phyloP scores from a whole-genome alignment of 2,329 filamentous ascomycete species.

The Penicillium crustosum region DNA sequence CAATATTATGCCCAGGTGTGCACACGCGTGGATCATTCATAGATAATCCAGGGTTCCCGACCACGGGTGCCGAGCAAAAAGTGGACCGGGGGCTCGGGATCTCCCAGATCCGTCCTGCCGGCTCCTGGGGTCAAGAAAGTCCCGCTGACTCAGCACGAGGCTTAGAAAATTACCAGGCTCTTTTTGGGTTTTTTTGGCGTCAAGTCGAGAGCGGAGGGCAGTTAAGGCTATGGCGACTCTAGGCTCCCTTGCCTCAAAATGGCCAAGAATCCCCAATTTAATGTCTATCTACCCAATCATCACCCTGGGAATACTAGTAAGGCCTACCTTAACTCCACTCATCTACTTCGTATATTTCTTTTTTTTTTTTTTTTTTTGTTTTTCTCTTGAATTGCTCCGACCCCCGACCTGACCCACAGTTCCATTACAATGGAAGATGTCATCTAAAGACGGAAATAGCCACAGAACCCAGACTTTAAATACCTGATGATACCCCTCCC shows the following conservation, averaged over 20 bases:
- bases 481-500: background rate
- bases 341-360: background rate
- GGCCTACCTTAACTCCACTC: background rate
- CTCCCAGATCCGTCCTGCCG: background rate
- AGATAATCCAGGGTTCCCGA: too few species aligned
- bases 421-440: background rate
- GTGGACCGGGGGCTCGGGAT: background rate
- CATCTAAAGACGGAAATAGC: background rate
- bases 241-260: background rate
- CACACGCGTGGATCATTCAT: too few species aligned
- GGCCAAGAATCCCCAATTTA: background rate
- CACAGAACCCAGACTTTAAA: background rate
- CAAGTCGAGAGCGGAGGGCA: background rate
- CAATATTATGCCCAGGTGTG: background rate
- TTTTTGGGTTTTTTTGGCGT: too few species aligned
- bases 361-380: background rate
- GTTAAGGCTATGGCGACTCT: background rate
- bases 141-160: background rate
- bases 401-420: background rate
- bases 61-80: background rate
- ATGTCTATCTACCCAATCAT: background rate
- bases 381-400: background rate
- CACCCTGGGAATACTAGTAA: background rate
- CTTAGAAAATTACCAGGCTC: background rate
- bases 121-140: background rate